Percentiles rank a stretch among this genome's conserved stretches.
Evolutionary conservation across 345 rosid genomes (phyloP).

Genomic region (Pugionium cornutum): DNA sequence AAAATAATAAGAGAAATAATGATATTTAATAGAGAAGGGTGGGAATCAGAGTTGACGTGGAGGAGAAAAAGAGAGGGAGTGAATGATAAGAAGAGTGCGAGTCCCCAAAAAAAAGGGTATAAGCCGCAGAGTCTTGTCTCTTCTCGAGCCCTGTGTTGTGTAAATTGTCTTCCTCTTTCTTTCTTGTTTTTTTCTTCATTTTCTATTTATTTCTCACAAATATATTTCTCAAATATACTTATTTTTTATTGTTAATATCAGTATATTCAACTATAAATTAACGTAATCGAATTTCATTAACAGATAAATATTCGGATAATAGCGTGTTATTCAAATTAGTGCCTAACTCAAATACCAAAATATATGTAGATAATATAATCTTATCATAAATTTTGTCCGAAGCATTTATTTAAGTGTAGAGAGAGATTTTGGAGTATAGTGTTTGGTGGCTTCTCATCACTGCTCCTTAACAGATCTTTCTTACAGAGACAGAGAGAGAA

Average conservation of each 20-base stretch:
- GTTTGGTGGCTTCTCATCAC: conserved; percentile 46
- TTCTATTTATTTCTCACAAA: background rate
- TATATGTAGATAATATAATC: background rate
- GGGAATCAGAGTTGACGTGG: conserved; percentile 41
- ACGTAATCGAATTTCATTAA: too few relatives aligned
- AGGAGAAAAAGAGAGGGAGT: conserved; percentile 37
- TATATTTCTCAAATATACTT: background rate
- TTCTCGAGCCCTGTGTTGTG: conserved; percentile 47
- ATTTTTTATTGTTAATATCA: too few relatives aligned
- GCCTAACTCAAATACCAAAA: background rate
- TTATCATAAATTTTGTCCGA: background rate
- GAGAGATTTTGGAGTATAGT: conserved; percentile 41
- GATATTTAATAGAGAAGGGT: conserved; percentile 6
- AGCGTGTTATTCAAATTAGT: background rate
- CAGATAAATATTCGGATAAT: background rate
- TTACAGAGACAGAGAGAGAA: conserved; percentile 42
- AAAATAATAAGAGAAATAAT: background rate
- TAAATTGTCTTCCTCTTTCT: conserved; percentile 23
- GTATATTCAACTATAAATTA: too few relatives aligned
- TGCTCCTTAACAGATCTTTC: conserved; percentile 44
- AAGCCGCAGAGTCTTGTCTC: conserved; percentile 43
- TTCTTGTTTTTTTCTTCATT: background rate
- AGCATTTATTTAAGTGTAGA: conserved; percentile 39
- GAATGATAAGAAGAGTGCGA: conserved; percentile 43
- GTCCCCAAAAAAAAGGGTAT: conserved; percentile 42